A percentile compares a stretch with the other conserved stretches of the same genome.
Evolutionary conservation across 2,329 filamentous ascomycete genomes (phyloP).

Genomic region (Paracoccidioides brasiliensis): DNA sequence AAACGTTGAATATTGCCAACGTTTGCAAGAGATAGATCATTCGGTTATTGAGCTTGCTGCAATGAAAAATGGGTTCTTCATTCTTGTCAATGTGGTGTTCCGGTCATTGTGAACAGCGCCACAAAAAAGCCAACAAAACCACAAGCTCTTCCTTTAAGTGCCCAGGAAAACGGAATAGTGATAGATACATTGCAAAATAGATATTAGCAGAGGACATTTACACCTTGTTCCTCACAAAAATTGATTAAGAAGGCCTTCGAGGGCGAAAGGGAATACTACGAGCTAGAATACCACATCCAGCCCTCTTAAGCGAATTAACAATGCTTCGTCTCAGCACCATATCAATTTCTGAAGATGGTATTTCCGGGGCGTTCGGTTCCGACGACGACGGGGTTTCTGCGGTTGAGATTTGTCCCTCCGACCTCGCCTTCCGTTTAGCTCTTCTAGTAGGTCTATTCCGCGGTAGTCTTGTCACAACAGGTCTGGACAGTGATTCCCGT

Average conservation of each 20-base stretch:
- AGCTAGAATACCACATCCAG: conserved; percentile 13
- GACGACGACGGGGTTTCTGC: background rate
- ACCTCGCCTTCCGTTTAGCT: background rate
- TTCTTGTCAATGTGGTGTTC: conserved; percentile 10
- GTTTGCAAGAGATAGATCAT: conserved; percentile 18
- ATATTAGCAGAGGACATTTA: background rate
- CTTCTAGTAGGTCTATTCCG: background rate
- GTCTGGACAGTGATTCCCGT: background rate
- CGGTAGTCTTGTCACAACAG: background rate
- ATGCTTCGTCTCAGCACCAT: conserved; percentile 7
- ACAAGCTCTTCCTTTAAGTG: no score
- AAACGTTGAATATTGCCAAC: conserved; percentile 18
- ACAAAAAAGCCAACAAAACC: no score
- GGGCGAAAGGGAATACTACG: background rate
- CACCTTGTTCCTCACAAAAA: background rate
- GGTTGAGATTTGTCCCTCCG: background rate
- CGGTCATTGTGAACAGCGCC: conserved; percentile 7
- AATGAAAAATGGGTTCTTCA: conserved; percentile 9
- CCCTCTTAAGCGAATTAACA: conserved; percentile 9
- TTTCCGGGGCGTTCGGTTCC: background rate
- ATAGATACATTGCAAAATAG: background rate
- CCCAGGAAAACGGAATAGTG: background rate
- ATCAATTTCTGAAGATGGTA: conserved; percentile 10
- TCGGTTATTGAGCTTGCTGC: conserved; percentile 14
- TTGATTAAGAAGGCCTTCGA: background rate